A percentile compares a stretch with the other conserved stretches of the same genome.
These are phyloP conservation scores for Apophysomyces elegans DNA, from an alignment of 371 early-diverging fungal species.

Conservation along the genomic window DNA sequence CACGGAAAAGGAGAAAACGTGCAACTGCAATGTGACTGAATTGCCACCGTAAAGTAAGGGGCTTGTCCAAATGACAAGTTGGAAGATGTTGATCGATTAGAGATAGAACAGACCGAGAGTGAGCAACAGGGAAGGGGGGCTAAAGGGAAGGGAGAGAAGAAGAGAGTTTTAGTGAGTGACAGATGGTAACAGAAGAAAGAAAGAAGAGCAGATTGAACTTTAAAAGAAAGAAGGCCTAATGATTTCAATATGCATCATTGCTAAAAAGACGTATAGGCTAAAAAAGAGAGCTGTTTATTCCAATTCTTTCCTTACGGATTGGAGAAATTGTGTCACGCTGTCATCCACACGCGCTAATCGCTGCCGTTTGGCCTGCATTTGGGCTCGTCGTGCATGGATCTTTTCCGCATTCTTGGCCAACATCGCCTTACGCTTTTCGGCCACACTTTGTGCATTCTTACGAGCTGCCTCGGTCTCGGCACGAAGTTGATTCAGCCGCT, in stretches of 20 bases:
- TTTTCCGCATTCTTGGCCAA: conserved; percentile 53
- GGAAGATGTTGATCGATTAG: no score
- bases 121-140: not conserved
- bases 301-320: conserved; percentile 25
- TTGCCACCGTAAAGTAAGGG: no score
- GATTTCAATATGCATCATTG: conserved; percentile 3
- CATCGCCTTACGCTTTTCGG: conserved; percentile 55
- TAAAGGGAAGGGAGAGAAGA: not conserved
- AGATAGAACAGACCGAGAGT: no score
- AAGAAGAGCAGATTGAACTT: no score
- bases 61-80: no score
- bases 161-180: no score
- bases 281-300: not conserved
- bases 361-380: conserved; percentile 32
- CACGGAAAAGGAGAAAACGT: conserved; percentile 2
- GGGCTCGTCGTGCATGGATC: conserved; percentile 41
- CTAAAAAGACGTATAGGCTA: no score
- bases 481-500: conserved; percentile 62
- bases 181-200: no score
- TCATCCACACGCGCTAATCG: conserved; percentile 30
- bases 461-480: conserved; percentile 57
- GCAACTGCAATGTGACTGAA: not conserved
- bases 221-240: not conserved
- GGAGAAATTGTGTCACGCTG: conserved; percentile 34
- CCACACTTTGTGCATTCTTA: conserved; percentile 32